Evolutionary conservation across 78 protist genomes (phyloP).

Genomic region (slime mould (Dictyostelium discoideum)): DNA sequence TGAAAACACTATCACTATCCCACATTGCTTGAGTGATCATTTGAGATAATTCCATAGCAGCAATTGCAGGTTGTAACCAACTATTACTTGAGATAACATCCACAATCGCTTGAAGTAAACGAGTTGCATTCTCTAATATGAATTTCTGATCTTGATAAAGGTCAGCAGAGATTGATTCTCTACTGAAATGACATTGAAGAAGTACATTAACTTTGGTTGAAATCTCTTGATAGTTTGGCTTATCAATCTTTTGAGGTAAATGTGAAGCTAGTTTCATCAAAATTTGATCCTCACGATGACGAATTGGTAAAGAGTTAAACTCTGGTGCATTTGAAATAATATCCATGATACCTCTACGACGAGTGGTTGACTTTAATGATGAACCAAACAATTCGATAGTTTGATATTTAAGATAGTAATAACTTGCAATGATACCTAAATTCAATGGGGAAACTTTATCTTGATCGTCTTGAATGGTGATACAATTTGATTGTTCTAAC

Average conservation of each 20-base stretch:
- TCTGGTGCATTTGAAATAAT: slow-evolving; percentile 93
- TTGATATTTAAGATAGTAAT: slow-evolving; percentile 95
- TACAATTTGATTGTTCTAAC: slow-evolving; percentile 89
- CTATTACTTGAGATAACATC: slow-evolving; percentile 91
- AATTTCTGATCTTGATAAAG: slow-evolving; percentile 94
- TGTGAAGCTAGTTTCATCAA: slow-evolving; percentile 86
- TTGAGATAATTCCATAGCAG: slow-evolving; percentile 97
- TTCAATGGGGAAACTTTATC: slow-evolving; percentile 92
- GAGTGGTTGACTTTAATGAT: slow-evolving; percentile 85
- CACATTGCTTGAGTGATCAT: slow-evolving; percentile 94
- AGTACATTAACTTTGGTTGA: slow-evolving; percentile 93
- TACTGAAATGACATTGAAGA: slow-evolving; percentile 92
- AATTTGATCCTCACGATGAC: slow-evolving; percentile 92
- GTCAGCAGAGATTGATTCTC: slow-evolving; percentile 92
- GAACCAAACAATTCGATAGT: slow-evolving; percentile 91
- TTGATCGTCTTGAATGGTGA: slow-evolving; percentile 88
- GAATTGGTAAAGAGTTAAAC: slow-evolving; percentile 91
- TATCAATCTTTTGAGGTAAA: slow-evolving; percentile 85
- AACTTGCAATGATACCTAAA: slow-evolving; percentile 97
- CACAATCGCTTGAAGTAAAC: slow-evolving; percentile 93
- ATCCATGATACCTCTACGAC: slow-evolving; percentile 89
- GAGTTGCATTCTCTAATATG: slow-evolving; percentile 92
- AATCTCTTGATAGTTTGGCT: slow-evolving; percentile 77
- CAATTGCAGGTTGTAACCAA: slow-evolving; percentile 96
- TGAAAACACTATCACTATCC: slow-evolving; percentile 59